Evolutionary conservation across 192 early-diverging fungal genomes (phyloP), one percentile per base, ranked within the genome.

Genomic region (Linnemannia schmuckeri): DNA sequence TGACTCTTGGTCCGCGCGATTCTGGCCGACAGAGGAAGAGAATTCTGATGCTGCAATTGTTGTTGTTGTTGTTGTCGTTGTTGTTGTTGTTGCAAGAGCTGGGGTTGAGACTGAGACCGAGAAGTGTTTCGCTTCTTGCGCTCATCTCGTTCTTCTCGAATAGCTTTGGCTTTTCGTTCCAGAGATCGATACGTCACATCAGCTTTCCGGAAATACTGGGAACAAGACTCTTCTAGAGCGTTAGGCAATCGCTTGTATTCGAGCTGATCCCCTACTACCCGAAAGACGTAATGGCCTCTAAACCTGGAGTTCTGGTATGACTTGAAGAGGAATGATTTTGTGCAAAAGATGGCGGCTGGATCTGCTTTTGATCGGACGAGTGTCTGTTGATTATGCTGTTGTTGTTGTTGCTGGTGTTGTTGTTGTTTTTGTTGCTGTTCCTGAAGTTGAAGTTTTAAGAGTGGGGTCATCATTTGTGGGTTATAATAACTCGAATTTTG

Each of bases 261-360:
- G 72, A 87, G 66, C 38, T 72, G 75, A 20, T 81, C 68, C 15
- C 66, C 75, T 6, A 78, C 47, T 0, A 87, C 79, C 6, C 85
- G 75, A 20, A 87, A 87, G 61, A 87, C 54, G 72, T 87, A 87
- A 66, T 87, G 70, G 52, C 85, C 79, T 52, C 78, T 76, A 30
- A 78, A 70, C 30, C 24, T 68, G 10, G 85, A 74, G 44, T 71
- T 81, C 37, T 75, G 55, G 46, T 78, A 75, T 10, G 80, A 81
- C 22, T 76, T 61, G 73, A 87, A 87, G 4, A 87, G 61, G n/a
- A 81, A 87, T 2, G 72, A 61, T 68, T 87, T 87, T 37, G 72
- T 70, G 10, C 42, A 66, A 12, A 66, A 42, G 3, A 81, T 40
- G 4, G 66, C 38, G 1, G 68, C 72, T 30, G 70, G 46, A 24